Conservation (phyloP, 805 yeast species). For the Spencermartinsiella europaea region DNA sequence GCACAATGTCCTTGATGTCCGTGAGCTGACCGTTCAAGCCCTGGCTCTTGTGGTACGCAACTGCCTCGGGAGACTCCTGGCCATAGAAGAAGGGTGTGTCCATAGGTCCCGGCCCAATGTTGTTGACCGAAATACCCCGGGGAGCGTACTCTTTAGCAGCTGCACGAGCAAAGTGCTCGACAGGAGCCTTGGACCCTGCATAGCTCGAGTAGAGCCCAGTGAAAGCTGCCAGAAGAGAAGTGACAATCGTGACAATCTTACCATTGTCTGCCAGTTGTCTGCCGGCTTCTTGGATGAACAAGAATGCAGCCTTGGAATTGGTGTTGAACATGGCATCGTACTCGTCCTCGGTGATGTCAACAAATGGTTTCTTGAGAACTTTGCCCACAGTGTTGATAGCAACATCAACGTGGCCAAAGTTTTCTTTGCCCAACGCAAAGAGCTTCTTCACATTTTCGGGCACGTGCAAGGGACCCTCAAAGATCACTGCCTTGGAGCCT, state of each 20-base stretch:
- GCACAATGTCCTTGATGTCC: conserved; percentile 55
- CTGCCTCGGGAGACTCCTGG: conserved; percentile 49
- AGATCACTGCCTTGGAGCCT: conserved; percentile 39
- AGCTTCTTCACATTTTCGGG: conserved; percentile 41
- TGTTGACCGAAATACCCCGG: conserved; percentile 62
- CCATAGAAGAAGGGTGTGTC: conserved; percentile 64
- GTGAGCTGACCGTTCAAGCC: conserved; percentile 49
- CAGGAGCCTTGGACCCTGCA: conserved; percentile 74
- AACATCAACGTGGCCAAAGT: conserved; percentile 50
- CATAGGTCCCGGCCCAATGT: conserved; percentile 73
- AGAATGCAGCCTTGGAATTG: conserved; percentile 58
- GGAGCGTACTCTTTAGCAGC: conserved; percentile 71
- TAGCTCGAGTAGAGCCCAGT: conserved; percentile 59
- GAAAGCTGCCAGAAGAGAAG: conserved; percentile 63
- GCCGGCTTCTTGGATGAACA: conserved; percentile 55
- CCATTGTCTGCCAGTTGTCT: conserved; percentile 48
- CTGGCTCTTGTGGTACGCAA: conserved; percentile 51
- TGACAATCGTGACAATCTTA: conserved; percentile 51
- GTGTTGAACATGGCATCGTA: conserved; percentile 48
- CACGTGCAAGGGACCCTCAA: conserved; percentile 40
- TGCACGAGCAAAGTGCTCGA: conserved; percentile 62
- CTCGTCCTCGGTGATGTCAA: conserved; percentile 49
- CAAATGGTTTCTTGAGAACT: conserved; percentile 57
- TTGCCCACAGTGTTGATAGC: conserved; percentile 67
- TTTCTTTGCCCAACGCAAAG: conserved; percentile 41